Base-by-base conservation (phyloP, 2,329 filamentous ascomycete genomes). In the Fusarium gaditjirri region DNA sequence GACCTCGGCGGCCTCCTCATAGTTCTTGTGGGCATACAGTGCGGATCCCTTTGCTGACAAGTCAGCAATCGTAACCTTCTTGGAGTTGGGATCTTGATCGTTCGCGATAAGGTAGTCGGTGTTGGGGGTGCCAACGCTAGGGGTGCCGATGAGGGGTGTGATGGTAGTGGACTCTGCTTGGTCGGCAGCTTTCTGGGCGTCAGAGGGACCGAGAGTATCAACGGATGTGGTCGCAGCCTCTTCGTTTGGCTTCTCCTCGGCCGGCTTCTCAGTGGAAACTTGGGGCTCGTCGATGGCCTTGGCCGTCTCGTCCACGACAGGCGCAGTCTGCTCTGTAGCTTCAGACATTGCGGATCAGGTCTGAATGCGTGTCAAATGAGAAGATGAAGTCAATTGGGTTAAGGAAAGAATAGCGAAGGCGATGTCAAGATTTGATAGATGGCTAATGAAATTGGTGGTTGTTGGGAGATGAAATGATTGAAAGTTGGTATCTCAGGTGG, bases 21-120 rank as follows among this genome's bases (percentile, higher is more conserved):
- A 97, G 81, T 97, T 93, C 84, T 95, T 97, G 79, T 95, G 91
- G 27, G 92, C 91, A 83, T 97, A 98, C 76, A 97, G 90, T 23
- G 94, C 90, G 25, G 93, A 91, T 43, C 93, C 96, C 80, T 92
- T 92, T 68, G 93, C 92, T 78, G 90, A 92, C 72, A 98, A 87
- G 79, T 97, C 92, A 69, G 91, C 90, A 49, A 97, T 88, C 42
- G 90, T 91, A 65, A 92, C 89, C 80, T 87, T 90, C 78, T 83
- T 83, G 29, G 85, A 87, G 64, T 85, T 85, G 75, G 80, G 73
- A 70, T 86, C 85, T 61, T 86, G 82, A 59, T 86, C 84, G 49
- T 71, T 73, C 50, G 76, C 80, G 44, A 76, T 74, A 36, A 65
- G 70, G 56, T 75, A 73, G 56, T 78, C 75, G 54, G 63, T 69